phyloP scores from a whole-genome alignment of 805 yeast species.

The Starmerella bombi region DNA sequence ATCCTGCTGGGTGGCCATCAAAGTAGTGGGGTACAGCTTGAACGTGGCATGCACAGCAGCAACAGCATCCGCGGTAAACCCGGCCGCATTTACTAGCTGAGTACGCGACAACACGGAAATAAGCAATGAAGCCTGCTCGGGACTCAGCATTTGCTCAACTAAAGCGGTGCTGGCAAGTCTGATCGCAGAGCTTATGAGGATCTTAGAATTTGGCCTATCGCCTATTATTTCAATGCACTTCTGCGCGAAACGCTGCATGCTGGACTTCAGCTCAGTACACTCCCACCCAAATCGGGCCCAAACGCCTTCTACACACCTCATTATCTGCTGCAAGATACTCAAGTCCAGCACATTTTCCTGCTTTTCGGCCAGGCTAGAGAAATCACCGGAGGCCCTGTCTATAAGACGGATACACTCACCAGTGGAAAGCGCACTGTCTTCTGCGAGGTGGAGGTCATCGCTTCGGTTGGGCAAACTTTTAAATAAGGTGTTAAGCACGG shows the following conservation, averaged over 20 bases:
- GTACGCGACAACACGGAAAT: conserved; percentile 2
- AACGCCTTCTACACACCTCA: conserved; percentile 14
- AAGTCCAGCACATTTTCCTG: conserved; percentile 9
- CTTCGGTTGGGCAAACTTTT: background rate
- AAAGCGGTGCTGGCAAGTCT: conserved; percentile 6
- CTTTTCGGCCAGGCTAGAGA: background rate
- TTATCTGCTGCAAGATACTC: conserved; percentile 16
- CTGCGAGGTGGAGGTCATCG: background rate
- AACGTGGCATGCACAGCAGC: background rate
- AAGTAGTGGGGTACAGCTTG: background rate
- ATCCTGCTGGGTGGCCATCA: background rate
- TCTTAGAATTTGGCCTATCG: conserved; percentile 10
- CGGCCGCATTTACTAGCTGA: conserved; percentile 1
- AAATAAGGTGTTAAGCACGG: conserved; percentile 7
- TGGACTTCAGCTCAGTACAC: background rate
- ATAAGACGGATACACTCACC: background rate
- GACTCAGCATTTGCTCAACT: conserved; percentile 3
- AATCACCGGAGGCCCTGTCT: background rate
- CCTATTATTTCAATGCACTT: conserved; percentile 8
- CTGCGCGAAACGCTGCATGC: conserved; percentile 1
- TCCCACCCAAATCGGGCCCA: conserved; percentile 1
- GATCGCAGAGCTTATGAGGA: conserved; percentile 13
- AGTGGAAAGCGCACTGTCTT: background rate
- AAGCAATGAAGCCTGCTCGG: background rate
- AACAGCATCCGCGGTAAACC: conserved; percentile 7